Evolutionary conservation across 345 rosid genomes (phyloP), one percentile per base, ranked within the genome.

Genomic region (Eucalyptus erythrocorys): DNA sequence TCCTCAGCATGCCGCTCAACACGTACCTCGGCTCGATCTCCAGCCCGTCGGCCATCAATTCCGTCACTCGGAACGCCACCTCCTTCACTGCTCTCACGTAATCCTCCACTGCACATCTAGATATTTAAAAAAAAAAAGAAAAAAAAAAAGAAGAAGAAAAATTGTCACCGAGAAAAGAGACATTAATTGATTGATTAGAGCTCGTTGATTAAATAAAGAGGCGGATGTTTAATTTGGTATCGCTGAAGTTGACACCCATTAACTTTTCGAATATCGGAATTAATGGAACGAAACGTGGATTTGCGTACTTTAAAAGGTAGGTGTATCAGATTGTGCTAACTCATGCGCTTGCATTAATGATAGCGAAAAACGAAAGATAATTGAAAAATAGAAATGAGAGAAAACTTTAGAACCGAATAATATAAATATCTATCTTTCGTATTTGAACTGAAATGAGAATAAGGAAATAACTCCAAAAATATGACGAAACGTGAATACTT

Each of bases 1-100:
- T 91, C 87, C 40, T 89, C 27, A 92, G 14, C 90, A 93, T 34
- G 61, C 64, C 51, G 51, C 94, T 92, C 37, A 92, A 40, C 81
- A 55, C 90, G 59, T 91, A 90, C 86, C 90, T 89, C 5, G 91
- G 89, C 48, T 91, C 86, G 16, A 93, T 87, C 71, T 89, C 90
- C 10, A 93, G 80, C 40, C 92, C 94, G 14, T 91, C 92, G 1
- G 92, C 93, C 66, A 92, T 88, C 89, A 91, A 15, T 53, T 93
- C 92, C 53, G 89, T 27, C 32, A 91, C 91, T 82, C 50, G 87
- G 37, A 66, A 47, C 13, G 92, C 48, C 91, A 93, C 85, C 80
- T 61, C 90, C 89, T 92, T 91, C 86, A 92, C 92, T 81, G 80
- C 91, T 45, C 27, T n/a, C 84, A 91, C 53, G 64, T 91, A 92